Percentiles rank a stretch among this genome's conserved stretches.
Evolutionary conservation across 1,284 basidiomycete genomes (phyloP).

Genomic region (Ustilago cynodontis): DNA sequence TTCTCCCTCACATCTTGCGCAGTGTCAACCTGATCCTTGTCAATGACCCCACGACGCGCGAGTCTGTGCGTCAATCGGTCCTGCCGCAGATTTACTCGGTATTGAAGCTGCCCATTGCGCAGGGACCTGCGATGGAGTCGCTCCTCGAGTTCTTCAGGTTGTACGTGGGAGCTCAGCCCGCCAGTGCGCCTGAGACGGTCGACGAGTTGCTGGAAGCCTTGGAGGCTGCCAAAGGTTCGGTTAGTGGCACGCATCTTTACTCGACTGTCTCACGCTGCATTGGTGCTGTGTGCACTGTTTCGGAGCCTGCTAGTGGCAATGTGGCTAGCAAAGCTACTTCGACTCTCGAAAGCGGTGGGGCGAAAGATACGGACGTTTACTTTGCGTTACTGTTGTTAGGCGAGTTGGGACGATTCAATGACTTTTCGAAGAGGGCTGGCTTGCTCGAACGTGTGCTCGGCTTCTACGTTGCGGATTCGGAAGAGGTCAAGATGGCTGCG

Average conservation of each 20-base stretch:
- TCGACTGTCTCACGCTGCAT: slow-evolving; percentile 60
- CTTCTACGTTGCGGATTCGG: slow-evolving; percentile 43
- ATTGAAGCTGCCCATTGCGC: slow-evolving; percentile 81
- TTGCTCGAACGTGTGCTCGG: slow-evolving; percentile 53
- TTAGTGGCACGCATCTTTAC: slow-evolving; percentile 46
- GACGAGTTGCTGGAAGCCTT: slow-evolving; percentile 43
- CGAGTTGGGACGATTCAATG: slow-evolving; percentile 56
- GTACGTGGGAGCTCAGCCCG: slow-evolving; percentile 81
- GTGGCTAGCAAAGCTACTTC: slow-evolving; percentile 37
- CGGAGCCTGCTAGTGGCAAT: slow-evolving; percentile 23
- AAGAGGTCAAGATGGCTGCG: slow-evolving; percentile 62
- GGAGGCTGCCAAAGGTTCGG: slow-evolving; percentile 30
- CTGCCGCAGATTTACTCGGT: slow-evolving; percentile 79
- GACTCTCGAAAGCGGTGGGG: slow-evolving; percentile 28
- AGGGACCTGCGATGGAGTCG: slow-evolving; percentile 81
- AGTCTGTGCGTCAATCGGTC: slow-evolving; percentile 68
- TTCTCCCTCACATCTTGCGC: slow-evolving; percentile 53
- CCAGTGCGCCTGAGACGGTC: slow-evolving; percentile 28
- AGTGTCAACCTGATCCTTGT: slow-evolving; percentile 50
- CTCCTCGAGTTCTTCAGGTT: slow-evolving; percentile 83
- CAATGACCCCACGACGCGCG: slow-evolving; percentile 30
- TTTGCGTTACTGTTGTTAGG: slow-evolving; percentile 60
- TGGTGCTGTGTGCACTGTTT: slow-evolving; percentile 53
- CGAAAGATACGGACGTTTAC: slow-evolving; percentile 52
- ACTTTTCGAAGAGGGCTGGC: slow-evolving; percentile 41